A percentile compares a stretch with the other conserved stretches of the same genome.
These are phyloP conservation scores for Vigna mungo DNA, from an alignment of 306 rosid species.

Conservation along the genomic window DNA sequence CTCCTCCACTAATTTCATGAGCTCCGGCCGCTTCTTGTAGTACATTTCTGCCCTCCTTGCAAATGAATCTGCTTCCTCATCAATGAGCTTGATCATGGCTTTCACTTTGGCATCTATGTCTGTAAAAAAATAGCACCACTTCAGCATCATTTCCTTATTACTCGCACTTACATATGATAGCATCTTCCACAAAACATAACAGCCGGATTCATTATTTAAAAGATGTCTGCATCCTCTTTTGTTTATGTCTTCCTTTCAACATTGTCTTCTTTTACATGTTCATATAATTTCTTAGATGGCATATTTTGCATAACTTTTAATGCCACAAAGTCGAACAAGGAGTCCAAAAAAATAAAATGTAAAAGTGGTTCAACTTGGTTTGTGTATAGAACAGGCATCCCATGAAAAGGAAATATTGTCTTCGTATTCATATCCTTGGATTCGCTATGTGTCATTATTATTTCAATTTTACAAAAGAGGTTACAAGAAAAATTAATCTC, in stretches of 20 bases:
- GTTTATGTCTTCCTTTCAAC: background rate
- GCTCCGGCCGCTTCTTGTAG: slow-evolving; percentile 93
- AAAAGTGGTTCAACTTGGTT: too few relatives aligned
- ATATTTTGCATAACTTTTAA: background rate
- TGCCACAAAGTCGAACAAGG: background rate
- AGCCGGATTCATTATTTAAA: slow-evolving; percentile 4
- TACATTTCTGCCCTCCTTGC: slow-evolving; percentile 99
- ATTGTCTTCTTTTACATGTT: too few relatives aligned
- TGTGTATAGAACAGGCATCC: too few relatives aligned
- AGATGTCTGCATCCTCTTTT: slow-evolving; percentile 27
- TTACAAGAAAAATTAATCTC: background rate
- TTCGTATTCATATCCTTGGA: background rate
- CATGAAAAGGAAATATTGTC: too few relatives aligned
- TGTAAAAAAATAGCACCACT: slow-evolving; percentile 50
- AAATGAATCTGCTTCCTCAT: slow-evolving; percentile 96
- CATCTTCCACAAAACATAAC: slow-evolving; percentile 30
- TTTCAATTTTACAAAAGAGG: slow-evolving; percentile 3
- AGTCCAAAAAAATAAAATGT: too few relatives aligned
- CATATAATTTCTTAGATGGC: too few relatives aligned
- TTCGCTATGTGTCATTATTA: background rate
- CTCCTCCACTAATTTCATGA: slow-evolving; percentile 93
- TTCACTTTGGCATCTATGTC: slow-evolving; percentile 97
- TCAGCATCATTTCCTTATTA: slow-evolving; percentile 9
- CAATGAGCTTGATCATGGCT: slow-evolving; percentile 94
- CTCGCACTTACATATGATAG: background rate